Evolutionary conservation across 345 rosid genomes (phyloP).

Genomic region (Populus pruinosa): DNA sequence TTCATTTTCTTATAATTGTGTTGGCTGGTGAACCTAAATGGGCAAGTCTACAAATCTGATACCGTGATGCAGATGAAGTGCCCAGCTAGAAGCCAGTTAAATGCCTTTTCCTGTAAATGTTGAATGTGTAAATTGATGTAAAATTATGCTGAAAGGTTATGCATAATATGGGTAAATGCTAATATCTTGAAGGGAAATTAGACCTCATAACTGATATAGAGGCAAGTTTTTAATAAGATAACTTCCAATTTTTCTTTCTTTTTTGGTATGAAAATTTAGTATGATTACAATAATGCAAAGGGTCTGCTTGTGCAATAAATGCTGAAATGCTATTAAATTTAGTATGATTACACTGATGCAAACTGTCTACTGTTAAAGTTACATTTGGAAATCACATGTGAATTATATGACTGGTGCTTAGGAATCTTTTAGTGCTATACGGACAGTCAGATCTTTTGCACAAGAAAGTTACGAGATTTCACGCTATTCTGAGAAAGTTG

Average conservation of each 20-base stretch:
- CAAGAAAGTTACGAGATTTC: constrained; percentile 69
- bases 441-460: constrained; percentile 93
- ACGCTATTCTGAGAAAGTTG: constrained; percentile 74
- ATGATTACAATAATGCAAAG: background rate
- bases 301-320: background rate
- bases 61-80: background rate
- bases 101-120: background rate
- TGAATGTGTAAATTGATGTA: background rate
- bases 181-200: background rate
- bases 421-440: constrained; percentile 97
- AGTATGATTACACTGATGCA: no score
- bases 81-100: background rate
- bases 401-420: constrained; percentile 20
- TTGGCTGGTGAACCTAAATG: background rate
- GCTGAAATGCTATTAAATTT: background rate
- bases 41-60: background rate
- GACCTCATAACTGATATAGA: background rate
- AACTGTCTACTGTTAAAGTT: background rate
- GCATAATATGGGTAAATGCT: background rate
- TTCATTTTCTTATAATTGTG: background rate
- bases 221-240: background rate
- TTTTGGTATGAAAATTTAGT: background rate
- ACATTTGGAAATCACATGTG: background rate
- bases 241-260: background rate
- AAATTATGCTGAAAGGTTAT: background rate